A percentile compares a stretch with the other conserved stretches of the same genome.
phyloP scores from a whole-genome alignment of 371 early-diverging fungal species.

The Mortierella sp. region DNA sequence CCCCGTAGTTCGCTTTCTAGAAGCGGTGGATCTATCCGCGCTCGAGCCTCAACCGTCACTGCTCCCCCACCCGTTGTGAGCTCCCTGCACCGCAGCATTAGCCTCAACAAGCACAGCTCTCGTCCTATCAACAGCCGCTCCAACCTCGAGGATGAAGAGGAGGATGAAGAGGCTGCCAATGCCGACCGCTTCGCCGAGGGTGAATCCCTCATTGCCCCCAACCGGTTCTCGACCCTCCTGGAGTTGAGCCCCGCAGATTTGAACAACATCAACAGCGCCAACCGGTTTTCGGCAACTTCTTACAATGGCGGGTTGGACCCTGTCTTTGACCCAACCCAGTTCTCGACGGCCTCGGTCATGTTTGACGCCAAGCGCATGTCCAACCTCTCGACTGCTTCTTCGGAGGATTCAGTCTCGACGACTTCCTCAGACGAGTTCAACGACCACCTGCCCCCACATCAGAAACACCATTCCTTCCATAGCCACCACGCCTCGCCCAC shows the following conservation, averaged over 20 bases:
- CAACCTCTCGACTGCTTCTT: conserved; percentile 19
- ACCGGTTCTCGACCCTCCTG: conserved; percentile 46
- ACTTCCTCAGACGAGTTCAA: conserved; percentile 42
- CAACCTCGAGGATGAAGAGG: conserved; percentile 20
- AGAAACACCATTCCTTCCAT: conserved; percentile 50
- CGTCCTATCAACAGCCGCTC: conserved; percentile 27
- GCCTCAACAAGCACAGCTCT: conserved; percentile 37
- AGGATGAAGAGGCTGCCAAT: conserved; percentile 14
- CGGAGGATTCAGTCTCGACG: conserved; percentile 31
- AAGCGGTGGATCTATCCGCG: conserved; percentile 8
- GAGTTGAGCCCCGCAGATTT: conserved; percentile 26
- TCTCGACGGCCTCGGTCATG: conserved; percentile 44
- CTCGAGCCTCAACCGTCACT: conserved; percentile 31
- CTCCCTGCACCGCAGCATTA: conserved; percentile 45
- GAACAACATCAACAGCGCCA: conserved; percentile 17
- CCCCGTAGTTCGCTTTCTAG: conserved; percentile 26
- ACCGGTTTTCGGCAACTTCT: conserved; percentile 31
- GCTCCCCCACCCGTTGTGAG: conserved; percentile 32
- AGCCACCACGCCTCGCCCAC: conserved; percentile 34
- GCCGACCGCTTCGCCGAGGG: conserved; percentile 32
- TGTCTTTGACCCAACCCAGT: conserved; percentile 39
- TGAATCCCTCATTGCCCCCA: conserved; percentile 40
- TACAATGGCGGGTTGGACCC: conserved; percentile 19
- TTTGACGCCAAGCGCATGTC: conserved; percentile 55
- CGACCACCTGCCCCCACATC: conserved; percentile 40